These are phyloP conservation scores for Bryum argenteum DNA, from an alignment of 225 moss, liverwort and hornwort genomes.

Conservation along the genomic window DNA sequence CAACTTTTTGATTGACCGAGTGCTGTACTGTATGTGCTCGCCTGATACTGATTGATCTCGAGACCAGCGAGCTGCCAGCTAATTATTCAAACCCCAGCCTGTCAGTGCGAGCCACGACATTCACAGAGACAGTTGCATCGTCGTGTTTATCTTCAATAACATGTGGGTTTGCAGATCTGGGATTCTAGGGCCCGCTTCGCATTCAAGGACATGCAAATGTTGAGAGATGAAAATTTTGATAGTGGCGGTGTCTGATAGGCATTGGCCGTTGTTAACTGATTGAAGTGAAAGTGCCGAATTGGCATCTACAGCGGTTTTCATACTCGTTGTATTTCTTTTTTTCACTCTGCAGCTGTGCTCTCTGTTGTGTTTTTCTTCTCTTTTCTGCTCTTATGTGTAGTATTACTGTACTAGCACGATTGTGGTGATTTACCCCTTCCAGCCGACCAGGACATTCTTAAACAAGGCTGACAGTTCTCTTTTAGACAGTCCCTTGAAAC, in stretches of 20 bases:
- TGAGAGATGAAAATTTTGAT: slow-evolving; percentile 35
- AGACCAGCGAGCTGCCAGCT: slow-evolving; percentile 13
- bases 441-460: too few relatives aligned
- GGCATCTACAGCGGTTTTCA: slow-evolving; percentile 9
- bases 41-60: slow-evolving; percentile 6
- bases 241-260: slow-evolving; percentile 12
- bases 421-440: too few relatives aligned
- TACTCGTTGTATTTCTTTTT: slow-evolving; percentile 16
- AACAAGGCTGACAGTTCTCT: too few relatives aligned
- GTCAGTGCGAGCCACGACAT: slow-evolving; percentile 6
- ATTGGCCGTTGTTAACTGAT: slow-evolving; percentile 22
- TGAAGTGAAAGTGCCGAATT: slow-evolving; percentile 26
- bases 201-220: slow-evolving; percentile 18
- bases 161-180: slow-evolving; percentile 33
- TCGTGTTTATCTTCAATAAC: slow-evolving; percentile 33
- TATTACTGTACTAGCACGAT: too few relatives aligned
- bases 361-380: neutral
- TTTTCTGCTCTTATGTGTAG: too few relatives aligned
- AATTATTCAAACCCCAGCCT: slow-evolving; percentile 14
- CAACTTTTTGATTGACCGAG: slow-evolving; percentile 18
- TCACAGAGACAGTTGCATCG: neutral
- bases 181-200: slow-evolving; percentile 22
- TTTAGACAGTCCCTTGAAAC: too few relatives aligned
- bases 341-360: slow-evolving; percentile 3
- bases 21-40: slow-evolving; percentile 23